Evolutionary conservation across 2,329 filamentous ascomycete species (phyloP).

Genomic region (Ophiobolus disseminans): DNA sequence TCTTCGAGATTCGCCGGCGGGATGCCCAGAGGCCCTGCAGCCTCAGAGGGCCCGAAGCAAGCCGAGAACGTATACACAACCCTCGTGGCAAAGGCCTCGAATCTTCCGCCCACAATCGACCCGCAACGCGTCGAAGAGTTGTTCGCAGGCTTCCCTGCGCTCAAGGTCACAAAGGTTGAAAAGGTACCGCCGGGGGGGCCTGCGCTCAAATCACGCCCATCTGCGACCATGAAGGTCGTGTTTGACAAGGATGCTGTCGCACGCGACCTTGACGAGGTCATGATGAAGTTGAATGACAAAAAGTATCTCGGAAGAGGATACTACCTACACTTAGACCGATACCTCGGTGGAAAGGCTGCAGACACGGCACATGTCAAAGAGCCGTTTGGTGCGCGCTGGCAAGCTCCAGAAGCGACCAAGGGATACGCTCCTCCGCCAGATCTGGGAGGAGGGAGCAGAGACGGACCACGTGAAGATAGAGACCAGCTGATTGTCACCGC

Average conservation of each 20-base stretch:
- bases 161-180: slow-evolving; percentile 43
- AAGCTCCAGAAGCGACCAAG: slow-evolving; percentile 36
- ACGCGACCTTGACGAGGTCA: slow-evolving; percentile 39
- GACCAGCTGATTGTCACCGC: slow-evolving; percentile 54
- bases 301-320: slow-evolving; percentile 43
- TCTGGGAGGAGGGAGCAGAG: slow-evolving; percentile 32
- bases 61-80: slow-evolving; percentile 37
- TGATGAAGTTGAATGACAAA: slow-evolving; percentile 44
- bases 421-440: slow-evolving; percentile 39
- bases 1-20: slow-evolving; percentile 24
- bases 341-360: slow-evolving; percentile 32
- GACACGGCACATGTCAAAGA: slow-evolving; percentile 32
- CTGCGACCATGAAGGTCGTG: slow-evolving; percentile 39
- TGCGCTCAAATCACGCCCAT: slow-evolving; percentile 27
- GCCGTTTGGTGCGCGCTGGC: slow-evolving; percentile 42
- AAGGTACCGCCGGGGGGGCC: slow-evolving; percentile 31
- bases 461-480: slow-evolving; percentile 29
- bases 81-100: slow-evolving; percentile 41
- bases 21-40: slow-evolving; percentile 20
- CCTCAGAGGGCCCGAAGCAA: slow-evolving; percentile 20
- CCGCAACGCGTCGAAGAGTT: slow-evolving; percentile 34
- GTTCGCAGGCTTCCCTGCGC: slow-evolving; percentile 38
- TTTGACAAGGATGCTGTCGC: slow-evolving; percentile 41
- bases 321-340: slow-evolving; percentile 45
- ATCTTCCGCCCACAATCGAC: slow-evolving; percentile 39